Base-by-base conservation (phyloP, 2,329 filamentous ascomycete species). In the Colletotrichum limetticola region DNA sequence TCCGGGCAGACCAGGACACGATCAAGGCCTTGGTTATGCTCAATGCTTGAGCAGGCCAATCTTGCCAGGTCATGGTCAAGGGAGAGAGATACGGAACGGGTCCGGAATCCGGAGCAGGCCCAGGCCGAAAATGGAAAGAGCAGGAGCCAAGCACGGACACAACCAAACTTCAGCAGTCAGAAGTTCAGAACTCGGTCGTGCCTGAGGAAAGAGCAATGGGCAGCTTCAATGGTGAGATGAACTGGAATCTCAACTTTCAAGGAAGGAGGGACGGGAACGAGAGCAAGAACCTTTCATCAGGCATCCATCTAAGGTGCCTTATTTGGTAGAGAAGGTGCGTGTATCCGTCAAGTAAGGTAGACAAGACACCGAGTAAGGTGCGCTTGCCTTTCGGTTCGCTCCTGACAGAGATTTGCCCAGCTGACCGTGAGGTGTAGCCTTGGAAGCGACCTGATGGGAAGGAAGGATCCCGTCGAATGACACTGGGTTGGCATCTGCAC, bases 41-140 rank as follows among this genome's bases (percentile, higher is more conserved):
- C 46, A 32, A 11, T 52, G 28, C 9, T 19, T 7, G 60, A 49
- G 16, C 42, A 49, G 42, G 42, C 42, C 22, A 19, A 2, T 55
- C 7, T 37, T 64, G 32, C 52, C 55, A 57, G 52, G 62, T 65
- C 59, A 62, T 46, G 59, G 59, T 62, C 62, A 22, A 57, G 62
- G 52, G 37, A 22, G 32, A 65, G 30, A 22, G 52, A 55, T 22
- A 46, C 32, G 62, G 61, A 35, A 55, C 62, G 52, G 49, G 32
- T 53, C 62, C 62, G 52, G 59, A 28, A 30, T 22, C 62, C 30
- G 62, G 52, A 56, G 16, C 62, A 56, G 42, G 30, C 49, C 49
- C 52, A 56, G 7, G 52, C 49, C 52, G 32, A 30, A 64, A 64
- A 30, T 19, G 46, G 46, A 52, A 22, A 26, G 22, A n/a, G 52